Evolutionary conservation across 1,284 basidiomycete species (phyloP).

Genomic region (Ceratobasidium sp.): DNA sequence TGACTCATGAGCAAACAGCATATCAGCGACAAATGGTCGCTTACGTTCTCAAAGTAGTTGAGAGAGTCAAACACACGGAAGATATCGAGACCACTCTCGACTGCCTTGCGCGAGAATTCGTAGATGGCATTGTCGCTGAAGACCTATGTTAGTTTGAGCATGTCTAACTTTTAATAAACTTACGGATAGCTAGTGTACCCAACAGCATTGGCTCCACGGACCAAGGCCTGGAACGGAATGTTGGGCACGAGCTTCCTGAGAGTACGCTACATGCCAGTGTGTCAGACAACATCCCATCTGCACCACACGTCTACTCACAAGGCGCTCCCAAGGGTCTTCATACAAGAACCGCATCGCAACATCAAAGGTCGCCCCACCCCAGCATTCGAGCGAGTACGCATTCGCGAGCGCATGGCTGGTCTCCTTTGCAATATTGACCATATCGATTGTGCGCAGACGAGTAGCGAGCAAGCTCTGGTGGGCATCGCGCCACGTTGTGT

Average conservation of each 20-base stretch:
- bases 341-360: slow-evolving; percentile 99
- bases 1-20: neutral
- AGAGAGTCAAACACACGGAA: slow-evolving; percentile 99
- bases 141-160: slow-evolving; percentile 11
- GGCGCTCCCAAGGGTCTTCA: slow-evolving; percentile 99
- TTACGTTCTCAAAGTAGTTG: slow-evolving; percentile 93
- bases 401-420: slow-evolving; percentile 95
- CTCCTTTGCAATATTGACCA: slow-evolving; percentile 99
- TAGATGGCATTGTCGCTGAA: slow-evolving; percentile 97
- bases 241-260: slow-evolving; percentile 97
- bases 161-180: slow-evolving; percentile 53
- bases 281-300: neutral
- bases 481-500: slow-evolving; percentile 99
- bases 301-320: slow-evolving; percentile 64
- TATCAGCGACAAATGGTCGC: slow-evolving; percentile 7
- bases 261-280: slow-evolving; percentile 70
- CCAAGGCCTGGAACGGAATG: slow-evolving; percentile 97
- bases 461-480: slow-evolving; percentile 98
- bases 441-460: slow-evolving; percentile 95
- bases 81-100: slow-evolving; percentile 98
- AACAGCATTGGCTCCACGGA: slow-evolving; percentile 98
- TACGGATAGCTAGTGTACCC: slow-evolving; percentile 99
- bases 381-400: slow-evolving; percentile 97
- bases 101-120: slow-evolving; percentile 97
- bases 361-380: slow-evolving; percentile 99